A percentile compares a stretch with the other conserved stretches of the same genome.
These are phyloP conservation scores for Mycena olivaceomarginata DNA, from an alignment of 768 basidiomycete species.

Conservation along the genomic window DNA sequence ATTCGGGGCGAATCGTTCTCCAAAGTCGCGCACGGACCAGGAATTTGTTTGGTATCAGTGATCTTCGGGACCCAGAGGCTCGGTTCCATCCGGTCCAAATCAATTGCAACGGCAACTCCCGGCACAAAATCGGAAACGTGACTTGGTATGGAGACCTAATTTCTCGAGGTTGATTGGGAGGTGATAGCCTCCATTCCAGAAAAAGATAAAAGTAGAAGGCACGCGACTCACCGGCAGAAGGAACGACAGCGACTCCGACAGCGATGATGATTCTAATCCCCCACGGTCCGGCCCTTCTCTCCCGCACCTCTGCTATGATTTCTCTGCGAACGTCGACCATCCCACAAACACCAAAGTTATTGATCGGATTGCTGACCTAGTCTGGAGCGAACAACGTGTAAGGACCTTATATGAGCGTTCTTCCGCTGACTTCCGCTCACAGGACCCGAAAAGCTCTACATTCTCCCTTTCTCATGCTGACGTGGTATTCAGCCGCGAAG, in stretches of 20 bases:
- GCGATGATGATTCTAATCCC: background rate
- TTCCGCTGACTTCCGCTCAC: background rate
- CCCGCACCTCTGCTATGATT: background rate
- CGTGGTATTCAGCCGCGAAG: background rate
- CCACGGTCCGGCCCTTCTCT: background rate
- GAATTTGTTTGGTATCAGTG: too few species aligned
- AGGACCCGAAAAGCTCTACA: background rate
- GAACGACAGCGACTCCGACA: background rate
- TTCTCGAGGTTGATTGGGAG: too few species aligned
- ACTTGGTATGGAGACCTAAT: too few species aligned
- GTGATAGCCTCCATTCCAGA: background rate
- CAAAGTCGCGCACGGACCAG: too few species aligned
- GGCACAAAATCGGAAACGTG: too few species aligned
- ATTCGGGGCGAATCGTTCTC: too few species aligned
- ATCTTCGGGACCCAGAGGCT: too few species aligned
- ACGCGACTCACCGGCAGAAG: background rate
- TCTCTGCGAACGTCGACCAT: background rate
- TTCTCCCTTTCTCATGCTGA: background rate
- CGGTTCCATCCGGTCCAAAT: too few species aligned
- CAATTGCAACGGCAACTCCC: too few species aligned
- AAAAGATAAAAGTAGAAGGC: background rate
- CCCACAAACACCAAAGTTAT: background rate
- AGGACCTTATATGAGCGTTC: background rate
- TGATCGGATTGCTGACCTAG: background rate
- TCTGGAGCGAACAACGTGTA: conserved; percentile 9